These are phyloP conservation scores for Rhodotorula glutinis DNA, from an alignment of 1,284 basidiomycete genomes.

Conservation along the genomic window DNA sequence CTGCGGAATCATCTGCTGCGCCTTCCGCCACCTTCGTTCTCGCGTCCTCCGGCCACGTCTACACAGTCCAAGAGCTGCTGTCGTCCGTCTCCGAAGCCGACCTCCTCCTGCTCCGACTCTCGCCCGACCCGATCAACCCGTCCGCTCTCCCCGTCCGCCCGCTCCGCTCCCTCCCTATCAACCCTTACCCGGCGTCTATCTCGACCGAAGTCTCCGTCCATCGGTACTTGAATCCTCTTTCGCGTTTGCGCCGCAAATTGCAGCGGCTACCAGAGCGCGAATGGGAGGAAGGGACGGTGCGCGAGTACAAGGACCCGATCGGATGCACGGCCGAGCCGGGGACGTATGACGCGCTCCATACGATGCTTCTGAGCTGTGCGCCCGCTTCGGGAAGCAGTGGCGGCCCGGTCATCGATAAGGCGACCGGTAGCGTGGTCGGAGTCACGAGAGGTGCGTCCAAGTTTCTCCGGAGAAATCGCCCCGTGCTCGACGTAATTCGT, in stretches of 20 bases:
- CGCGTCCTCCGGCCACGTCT: conserved; percentile 31
- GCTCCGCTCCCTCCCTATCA: conserved; percentile 60
- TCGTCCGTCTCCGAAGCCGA: conserved; percentile 63
- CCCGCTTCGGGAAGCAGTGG: conserved; percentile 68
- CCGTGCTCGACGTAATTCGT: too few species aligned
- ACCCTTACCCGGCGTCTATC: conserved; percentile 62
- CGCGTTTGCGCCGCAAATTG: conserved; percentile 28
- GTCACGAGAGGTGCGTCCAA: conserved; percentile 57
- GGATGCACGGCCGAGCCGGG: conserved; percentile 56
- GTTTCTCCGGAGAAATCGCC: not conserved
- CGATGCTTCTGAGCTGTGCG: conserved; percentile 58
- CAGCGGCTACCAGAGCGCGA: conserved; percentile 51
- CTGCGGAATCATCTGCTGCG: conserved; percentile 34
- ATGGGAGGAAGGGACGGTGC: conserved; percentile 57
- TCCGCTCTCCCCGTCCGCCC: conserved; percentile 50
- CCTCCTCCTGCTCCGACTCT: conserved; percentile 50
- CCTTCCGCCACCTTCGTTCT: conserved; percentile 50
- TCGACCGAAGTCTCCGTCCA: conserved; percentile 57
- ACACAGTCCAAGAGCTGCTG: conserved; percentile 53
- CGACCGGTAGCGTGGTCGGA: conserved; percentile 65
- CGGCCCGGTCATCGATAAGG: conserved; percentile 64
- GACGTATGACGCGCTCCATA: conserved; percentile 64
- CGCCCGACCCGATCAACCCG: conserved; percentile 40
- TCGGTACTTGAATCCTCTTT: conserved; percentile 21
- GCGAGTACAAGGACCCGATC: conserved; percentile 61